Conservation (phyloP, 495 filamentous ascomycete species). For the Extremus antarcticus region DNA sequence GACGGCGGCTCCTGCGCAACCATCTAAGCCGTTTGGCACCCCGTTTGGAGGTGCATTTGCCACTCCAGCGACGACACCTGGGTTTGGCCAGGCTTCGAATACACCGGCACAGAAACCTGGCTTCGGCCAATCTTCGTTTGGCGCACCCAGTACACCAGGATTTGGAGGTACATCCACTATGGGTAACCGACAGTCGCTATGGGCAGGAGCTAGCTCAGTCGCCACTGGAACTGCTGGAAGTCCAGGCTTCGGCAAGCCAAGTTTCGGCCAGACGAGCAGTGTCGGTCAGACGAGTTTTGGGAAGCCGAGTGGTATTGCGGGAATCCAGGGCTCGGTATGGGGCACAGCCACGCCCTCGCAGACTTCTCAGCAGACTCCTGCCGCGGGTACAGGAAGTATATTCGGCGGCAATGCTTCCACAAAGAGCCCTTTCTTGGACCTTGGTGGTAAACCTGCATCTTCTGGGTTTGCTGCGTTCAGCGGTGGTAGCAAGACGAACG, state of each 20-base stretch:
- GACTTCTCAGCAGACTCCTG: background rate
- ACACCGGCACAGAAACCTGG: background rate
- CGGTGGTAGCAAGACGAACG: slow-evolving; percentile 5
- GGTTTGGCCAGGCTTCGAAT: slow-evolving; percentile 1
- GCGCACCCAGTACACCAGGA: slow-evolving; percentile 13
- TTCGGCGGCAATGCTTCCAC: slow-evolving; percentile 12
- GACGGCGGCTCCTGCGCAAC: background rate
- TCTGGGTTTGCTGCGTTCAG: slow-evolving; percentile 12
- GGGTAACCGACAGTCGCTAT: slow-evolving; percentile 15
- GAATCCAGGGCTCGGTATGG: slow-evolving; percentile 18
- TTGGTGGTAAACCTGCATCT: slow-evolving; percentile 5
- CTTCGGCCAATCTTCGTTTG: slow-evolving; percentile 16
- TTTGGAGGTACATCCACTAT: slow-evolving; percentile 21
- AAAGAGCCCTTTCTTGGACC: slow-evolving; percentile 13
- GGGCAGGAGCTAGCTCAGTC: slow-evolving; percentile 10
- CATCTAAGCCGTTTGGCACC: too few species aligned
- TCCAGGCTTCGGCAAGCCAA: slow-evolving; percentile 22
- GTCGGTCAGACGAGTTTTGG: slow-evolving; percentile 18
- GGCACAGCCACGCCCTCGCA: background rate
- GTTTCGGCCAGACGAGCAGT: slow-evolving; percentile 9
- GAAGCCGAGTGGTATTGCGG: slow-evolving; percentile 16
- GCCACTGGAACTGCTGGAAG: slow-evolving; percentile 6
- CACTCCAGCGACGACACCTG: slow-evolving; percentile 5
- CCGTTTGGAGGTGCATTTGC: slow-evolving; percentile 5
- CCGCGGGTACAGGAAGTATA: slow-evolving; percentile 7